Percentiles rank a stretch among this genome's conserved stretches.
Evolutionary conservation across 352 stramenopile genomes (phyloP).

Genomic region (Globisporangium paddicum): DNA sequence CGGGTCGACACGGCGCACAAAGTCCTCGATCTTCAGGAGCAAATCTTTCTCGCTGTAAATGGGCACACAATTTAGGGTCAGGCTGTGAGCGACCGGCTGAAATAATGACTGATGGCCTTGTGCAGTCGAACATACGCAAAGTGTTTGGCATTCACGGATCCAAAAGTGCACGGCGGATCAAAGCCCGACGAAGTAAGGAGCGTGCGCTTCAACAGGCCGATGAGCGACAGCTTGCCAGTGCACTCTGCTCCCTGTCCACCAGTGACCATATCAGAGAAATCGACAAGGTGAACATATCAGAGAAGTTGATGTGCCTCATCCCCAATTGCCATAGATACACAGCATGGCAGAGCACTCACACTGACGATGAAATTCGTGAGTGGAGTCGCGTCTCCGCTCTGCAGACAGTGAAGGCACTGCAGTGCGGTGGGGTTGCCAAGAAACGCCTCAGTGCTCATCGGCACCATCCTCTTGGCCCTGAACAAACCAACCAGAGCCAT

Average conservation of each 20-base stretch:
- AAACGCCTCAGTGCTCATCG: conserved; percentile 30
- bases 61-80: no score
- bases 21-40: conserved; percentile 29
- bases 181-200: conserved; percentile 19
- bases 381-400: neutral
- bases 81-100: neutral
- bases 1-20: conserved; percentile 19
- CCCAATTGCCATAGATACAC: no score
- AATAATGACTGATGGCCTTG: neutral
- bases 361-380: conserved; percentile 68
- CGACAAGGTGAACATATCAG: no score
- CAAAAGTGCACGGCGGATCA: conserved; percentile 21
- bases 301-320: no score
- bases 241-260: conserved; percentile 31
- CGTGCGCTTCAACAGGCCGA: conserved; percentile 31
- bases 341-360: conserved; percentile 23
- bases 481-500: neutral
- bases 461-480: conserved; percentile 36
- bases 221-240: conserved; percentile 48
- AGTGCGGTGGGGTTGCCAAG: conserved; percentile 41
- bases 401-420: conserved; percentile 20
- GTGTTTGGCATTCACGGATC: conserved; percentile 33
- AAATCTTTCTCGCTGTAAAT: conserved; percentile 35
- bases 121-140: conserved; percentile 27
- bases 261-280: no score